Base-by-base conservation (phyloP, 164 flowering plant species). In the Vitis rotundifolia region DNA sequence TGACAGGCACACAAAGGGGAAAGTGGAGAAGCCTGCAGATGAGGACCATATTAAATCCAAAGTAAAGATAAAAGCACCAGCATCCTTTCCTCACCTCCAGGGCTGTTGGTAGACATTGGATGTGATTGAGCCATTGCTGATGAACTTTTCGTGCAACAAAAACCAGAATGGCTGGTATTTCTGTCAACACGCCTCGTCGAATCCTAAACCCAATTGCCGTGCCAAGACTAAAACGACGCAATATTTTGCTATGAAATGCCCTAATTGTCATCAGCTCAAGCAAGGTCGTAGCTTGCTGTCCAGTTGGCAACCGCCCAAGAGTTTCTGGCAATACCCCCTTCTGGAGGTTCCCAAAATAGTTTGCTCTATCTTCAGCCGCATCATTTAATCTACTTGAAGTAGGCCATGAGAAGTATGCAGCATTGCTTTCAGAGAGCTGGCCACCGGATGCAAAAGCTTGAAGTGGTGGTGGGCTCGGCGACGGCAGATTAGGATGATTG, bases 361-460 rank as follows among this genome's bases (percentile, higher is more conserved):
- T 86, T 49, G 92, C 93, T 29, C 98, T 84, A 77, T 83, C 94
- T 80, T 94, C 98, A 73, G 97, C 97, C 13, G 93, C 84, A 74
- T 85, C 94, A 75, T 77, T 86, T 69, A 91, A 76, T 55, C 92
- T 79, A 73, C 90, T 88, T 18, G 87, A 86, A 61, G 91, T 86
- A 13, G 98, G 98, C 98, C 98, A 94, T 11, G 96, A 92, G 79
- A 94, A 94, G 82, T 89, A 91, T 61, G 97, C 92, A 58, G 98
- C 97, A 83, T 85, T 92, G 68, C 83, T 88, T 75, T 92, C 97
- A 31, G 91, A 83, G 52, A 77, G 88, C 80, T 91, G 98, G 66
- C 88, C 90, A 70, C 81, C 81, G 13, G 96, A 84, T 48, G 93
- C 84, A 81, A 83, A 86, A 44, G 84, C 85, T 73, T 94, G 93